Evolutionary conservation across 2,329 filamentous ascomycete species (phyloP).

Genomic region (Chrysoporthe puriensis): DNA sequence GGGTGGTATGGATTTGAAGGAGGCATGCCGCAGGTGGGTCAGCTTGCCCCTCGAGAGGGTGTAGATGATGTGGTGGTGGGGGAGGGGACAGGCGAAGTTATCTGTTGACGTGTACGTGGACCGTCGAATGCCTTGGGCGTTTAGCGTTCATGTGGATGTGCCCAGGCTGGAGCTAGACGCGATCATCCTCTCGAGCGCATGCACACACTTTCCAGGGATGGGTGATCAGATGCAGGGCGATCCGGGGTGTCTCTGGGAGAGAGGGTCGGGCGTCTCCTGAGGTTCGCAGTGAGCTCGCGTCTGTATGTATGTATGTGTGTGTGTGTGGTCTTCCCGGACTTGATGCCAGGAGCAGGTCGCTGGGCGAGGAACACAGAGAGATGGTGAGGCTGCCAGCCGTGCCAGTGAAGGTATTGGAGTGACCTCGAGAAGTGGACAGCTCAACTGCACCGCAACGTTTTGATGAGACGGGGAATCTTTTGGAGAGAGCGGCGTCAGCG

Average conservation of each 20-base stretch:
- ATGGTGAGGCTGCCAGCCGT: not conserved
- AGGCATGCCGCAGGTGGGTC: slow-evolving; percentile 56
- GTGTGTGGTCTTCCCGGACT: not conserved
- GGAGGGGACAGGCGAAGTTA: slow-evolving; percentile 20
- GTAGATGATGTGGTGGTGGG: slow-evolving; percentile 20
- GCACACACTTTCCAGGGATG: slow-evolving; percentile 7
- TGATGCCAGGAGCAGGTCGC: not conserved
- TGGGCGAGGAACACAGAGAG: not conserved
- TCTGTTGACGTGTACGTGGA: slow-evolving; percentile 22
- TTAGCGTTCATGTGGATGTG: slow-evolving; percentile 28
- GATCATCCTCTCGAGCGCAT: slow-evolving; percentile 26
- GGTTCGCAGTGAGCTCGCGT: not conserved
- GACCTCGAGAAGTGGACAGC: slow-evolving; percentile 16
- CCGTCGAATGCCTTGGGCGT: slow-evolving; percentile 19
- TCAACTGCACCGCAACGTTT: slow-evolving; percentile 9
- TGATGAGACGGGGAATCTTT: slow-evolving; percentile 7
- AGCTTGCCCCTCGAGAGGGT: slow-evolving; percentile 22
- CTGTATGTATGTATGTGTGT: not conserved
- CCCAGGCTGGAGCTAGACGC: slow-evolving; percentile 28
- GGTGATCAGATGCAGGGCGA: slow-evolving; percentile 25
- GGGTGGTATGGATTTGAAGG: slow-evolving; percentile 51
- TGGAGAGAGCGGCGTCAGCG: slow-evolving; percentile 14
- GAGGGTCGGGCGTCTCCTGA: not conserved
- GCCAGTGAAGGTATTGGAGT: not conserved
- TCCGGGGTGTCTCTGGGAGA: slow-evolving; percentile 10